phyloP scores from a whole-genome alignment of 2,329 filamentous ascomycete genomes.

The Aureobasidium sp. region DNA sequence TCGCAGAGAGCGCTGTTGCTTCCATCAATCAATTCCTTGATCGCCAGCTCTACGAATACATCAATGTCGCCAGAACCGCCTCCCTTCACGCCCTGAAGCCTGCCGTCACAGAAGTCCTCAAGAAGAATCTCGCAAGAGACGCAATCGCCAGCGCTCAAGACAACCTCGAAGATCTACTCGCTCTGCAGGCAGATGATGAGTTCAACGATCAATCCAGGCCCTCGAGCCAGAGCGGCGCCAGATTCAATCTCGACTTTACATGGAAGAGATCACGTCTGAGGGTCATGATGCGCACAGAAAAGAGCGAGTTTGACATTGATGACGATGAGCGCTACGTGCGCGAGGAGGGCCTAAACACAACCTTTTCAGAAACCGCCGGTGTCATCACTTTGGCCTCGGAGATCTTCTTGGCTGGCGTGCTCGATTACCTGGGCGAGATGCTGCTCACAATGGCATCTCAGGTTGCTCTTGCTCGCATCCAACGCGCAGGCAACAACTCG shows the following conservation, averaged over 20 bases:
- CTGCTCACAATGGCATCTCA: constrained; percentile 89
- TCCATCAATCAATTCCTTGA: constrained; percentile 95
- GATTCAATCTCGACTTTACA: constrained; percentile 91
- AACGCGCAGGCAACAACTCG: constrained; percentile 34
- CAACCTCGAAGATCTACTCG: constrained; percentile 88
- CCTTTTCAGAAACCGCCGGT: constrained; percentile 52
- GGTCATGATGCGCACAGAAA: constrained; percentile 98
- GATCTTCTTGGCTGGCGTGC: constrained; percentile 94
- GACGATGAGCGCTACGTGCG: constrained; percentile 93
- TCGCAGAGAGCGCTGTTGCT: constrained; percentile 75
- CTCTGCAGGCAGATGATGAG: constrained; percentile 76
- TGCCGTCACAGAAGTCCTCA: constrained; percentile 87
- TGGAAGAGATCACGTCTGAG: constrained; percentile 95
- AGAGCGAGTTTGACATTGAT: constrained; percentile 98
- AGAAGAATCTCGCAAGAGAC: constrained; percentile 87
- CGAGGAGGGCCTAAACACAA: constrained; percentile 75
- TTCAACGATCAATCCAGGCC: constrained; percentile 52
- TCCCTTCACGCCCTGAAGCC: constrained; percentile 78
- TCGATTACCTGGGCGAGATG: constrained; percentile 95
- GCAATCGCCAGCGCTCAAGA: constrained; percentile 86
- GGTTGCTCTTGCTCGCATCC: constrained; percentile 75
- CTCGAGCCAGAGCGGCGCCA: constrained; percentile 38
- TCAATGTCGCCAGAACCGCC: constrained; percentile 83
- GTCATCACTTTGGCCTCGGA: constrained; percentile 89
- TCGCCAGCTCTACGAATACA: constrained; percentile 90